These are phyloP conservation scores for Pistacia integerrima DNA, from an alignment of 345 rosid species.

Conservation along the genomic window DNA sequence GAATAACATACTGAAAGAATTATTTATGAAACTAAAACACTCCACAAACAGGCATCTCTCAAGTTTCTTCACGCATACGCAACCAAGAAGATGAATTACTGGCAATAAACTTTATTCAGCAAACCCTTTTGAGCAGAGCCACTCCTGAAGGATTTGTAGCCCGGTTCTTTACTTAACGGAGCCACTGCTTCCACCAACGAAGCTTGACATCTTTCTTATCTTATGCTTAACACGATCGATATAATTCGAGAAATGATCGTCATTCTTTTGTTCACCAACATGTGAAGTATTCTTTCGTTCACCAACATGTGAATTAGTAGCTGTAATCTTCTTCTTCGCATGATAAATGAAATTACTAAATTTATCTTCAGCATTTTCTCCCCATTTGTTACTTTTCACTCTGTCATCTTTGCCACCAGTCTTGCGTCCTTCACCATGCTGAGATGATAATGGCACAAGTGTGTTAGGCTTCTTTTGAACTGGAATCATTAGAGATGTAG, in stretches of 20 bases:
- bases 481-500: not conserved
- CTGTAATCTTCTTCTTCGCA: slow-evolving; percentile 30
- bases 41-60: not conserved
- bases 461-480: not conserved
- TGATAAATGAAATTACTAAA: slow-evolving; percentile 31
- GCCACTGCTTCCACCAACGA: slow-evolving; percentile 15
- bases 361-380: slow-evolving; percentile 23
- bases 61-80: not conserved
- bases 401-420: not conserved
- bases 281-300: not conserved
- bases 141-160: too few relatives aligned
- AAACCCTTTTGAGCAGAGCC: too few relatives aligned
- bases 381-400: slow-evolving; percentile 13
- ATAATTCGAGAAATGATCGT: slow-evolving; percentile 31
- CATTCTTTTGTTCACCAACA: not conserved
- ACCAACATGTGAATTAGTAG: not conserved
- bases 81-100: not conserved
- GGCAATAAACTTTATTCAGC: not conserved
- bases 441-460: not conserved
- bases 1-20: not conserved
- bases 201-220: slow-evolving; percentile 29
- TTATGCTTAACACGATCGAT: slow-evolving; percentile 29
- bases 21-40: not conserved
- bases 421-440: not conserved
- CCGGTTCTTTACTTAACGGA: slow-evolving; percentile 22